Conservation (phyloP, 805 yeast species). For the Myxozyma vanderwaltii region DNA sequence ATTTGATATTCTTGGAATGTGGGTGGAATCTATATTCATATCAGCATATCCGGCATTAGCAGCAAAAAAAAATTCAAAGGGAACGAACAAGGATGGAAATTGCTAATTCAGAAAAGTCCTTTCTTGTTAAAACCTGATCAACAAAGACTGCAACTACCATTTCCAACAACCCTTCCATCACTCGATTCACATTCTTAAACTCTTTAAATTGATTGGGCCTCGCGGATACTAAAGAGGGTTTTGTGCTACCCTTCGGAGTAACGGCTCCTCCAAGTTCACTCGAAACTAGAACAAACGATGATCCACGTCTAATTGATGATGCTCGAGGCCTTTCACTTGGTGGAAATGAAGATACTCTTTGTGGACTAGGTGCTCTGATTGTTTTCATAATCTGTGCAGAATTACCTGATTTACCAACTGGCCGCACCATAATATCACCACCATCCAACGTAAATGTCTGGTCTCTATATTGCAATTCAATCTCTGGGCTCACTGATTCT, state of each 20-base stretch:
- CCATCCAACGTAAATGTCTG: conserved; percentile 26
- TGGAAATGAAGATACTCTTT: neutral
- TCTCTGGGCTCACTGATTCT: conserved; percentile 32
- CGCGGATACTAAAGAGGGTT: conserved; percentile 1
- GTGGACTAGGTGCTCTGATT: conserved; percentile 11
- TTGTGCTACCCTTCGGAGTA: no score
- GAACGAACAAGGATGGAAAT: conserved; percentile 26
- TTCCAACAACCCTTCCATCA: conserved; percentile 34
- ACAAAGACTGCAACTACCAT: conserved; percentile 34
- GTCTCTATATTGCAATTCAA: conserved; percentile 31
- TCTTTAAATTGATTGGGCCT: conserved; percentile 14
- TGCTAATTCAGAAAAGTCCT: conserved; percentile 33
- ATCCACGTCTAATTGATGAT: conserved; percentile 29
- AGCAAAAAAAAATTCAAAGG: neutral
- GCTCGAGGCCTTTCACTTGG: conserved; percentile 28
- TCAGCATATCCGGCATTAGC: neutral
- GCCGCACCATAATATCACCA: conserved; percentile 30
- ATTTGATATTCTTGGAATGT: conserved; percentile 33
- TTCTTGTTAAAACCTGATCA: conserved; percentile 32
- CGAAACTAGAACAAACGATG: conserved; percentile 30
- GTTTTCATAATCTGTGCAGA: conserved; percentile 29
- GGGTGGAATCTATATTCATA: conserved; percentile 31
- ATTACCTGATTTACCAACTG: conserved; percentile 23
- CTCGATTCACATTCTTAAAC: conserved; percentile 26
- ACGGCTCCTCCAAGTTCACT: conserved; percentile 22